Base-by-base conservation (phyloP, 768 basidiomycete species). In the Mycena floridula region DNA sequence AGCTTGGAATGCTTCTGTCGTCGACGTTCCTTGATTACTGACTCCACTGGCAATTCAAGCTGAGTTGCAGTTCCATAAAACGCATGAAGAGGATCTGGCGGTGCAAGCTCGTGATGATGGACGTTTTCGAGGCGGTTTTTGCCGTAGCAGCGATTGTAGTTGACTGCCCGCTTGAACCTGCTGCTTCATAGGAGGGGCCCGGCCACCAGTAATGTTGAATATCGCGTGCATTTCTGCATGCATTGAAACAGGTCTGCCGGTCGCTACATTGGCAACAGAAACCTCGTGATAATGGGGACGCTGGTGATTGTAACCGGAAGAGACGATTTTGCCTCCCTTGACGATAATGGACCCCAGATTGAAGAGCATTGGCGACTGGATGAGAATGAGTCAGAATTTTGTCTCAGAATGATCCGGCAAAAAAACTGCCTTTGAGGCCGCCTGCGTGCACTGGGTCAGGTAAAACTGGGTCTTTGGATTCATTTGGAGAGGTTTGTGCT, bases 211-310 rank as follows among this genome's bases (percentile, higher is more conserved):
- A 44, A 72, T 53, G 50, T 61, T 77, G 59, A 72, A 74, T 46
- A 79, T 79, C 23, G 70, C 72, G 50, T 79, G 72, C 79, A 79
- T 79, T 61, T 78, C 75, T 3, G 78, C 76, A 51, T 80, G 76
- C 75, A 79, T 66, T 2, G 62, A 66, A 13, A 65, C 46, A 16
- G 62, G 59, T 64, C 68, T 74, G 41, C 67, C 64, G 51, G 63
- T 63, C 4, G 67, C 66, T 40, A 63, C 64, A 42, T 59, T 62
- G 28, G 46, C 52, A 23, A 63, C 54, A 37, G 72, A 67, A 9
- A 60, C 59, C 21, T 74, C 74, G 46, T 79, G 72, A 53, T 77
- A 78, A 46, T 73, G 72, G 21, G 76, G 64, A 27, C 76, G 64
- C 51, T 74, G 72, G 50, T 79, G 78, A 50, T 80, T 79, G 48